These are phyloP conservation scores for Poterioochromonas sp. DNA, from an alignment of 352 stramenopile genomes.

Conservation along the genomic window DNA sequence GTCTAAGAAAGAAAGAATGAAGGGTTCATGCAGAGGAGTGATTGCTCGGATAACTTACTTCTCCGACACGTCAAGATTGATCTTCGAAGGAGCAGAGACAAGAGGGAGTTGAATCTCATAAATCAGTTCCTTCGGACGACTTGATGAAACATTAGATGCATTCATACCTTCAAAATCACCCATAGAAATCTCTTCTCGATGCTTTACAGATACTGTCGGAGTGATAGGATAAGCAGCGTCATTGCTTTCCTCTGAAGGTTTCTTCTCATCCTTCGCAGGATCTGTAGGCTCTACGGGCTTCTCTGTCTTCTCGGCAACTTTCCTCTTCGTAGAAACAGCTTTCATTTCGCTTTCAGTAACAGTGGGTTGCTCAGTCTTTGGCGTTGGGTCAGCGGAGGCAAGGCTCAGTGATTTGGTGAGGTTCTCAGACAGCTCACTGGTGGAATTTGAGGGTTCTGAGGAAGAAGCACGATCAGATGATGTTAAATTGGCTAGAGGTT, in stretches of 20 bases:
- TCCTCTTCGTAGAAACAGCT: background rate
- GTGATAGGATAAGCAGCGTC: background rate
- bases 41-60: background rate
- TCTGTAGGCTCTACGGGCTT: background rate
- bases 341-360: background rate
- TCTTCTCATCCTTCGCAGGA: background rate
- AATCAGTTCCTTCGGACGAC: slow-evolving; percentile 23
- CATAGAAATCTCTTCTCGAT: slow-evolving; percentile 5
- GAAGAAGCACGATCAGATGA: background rate
- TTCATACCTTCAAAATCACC: slow-evolving; percentile 27
- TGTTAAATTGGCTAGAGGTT: background rate
- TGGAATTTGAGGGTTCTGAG: too few species aligned
- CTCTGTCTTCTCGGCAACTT: background rate
- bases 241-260: too few species aligned
- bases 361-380: background rate
- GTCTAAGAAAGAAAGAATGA: background rate
- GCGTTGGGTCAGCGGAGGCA: too few species aligned
- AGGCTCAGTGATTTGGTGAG: too few species aligned
- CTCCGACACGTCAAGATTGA: slow-evolving; percentile 23
- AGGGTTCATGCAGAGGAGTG: background rate
- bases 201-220: background rate
- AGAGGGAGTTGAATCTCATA: slow-evolving; percentile 12
- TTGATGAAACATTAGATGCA: background rate
- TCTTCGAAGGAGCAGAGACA: background rate
- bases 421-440: too few species aligned